Conservation (phyloP, 345 rosid species). For the Abelmoschus esculentus region DNA sequence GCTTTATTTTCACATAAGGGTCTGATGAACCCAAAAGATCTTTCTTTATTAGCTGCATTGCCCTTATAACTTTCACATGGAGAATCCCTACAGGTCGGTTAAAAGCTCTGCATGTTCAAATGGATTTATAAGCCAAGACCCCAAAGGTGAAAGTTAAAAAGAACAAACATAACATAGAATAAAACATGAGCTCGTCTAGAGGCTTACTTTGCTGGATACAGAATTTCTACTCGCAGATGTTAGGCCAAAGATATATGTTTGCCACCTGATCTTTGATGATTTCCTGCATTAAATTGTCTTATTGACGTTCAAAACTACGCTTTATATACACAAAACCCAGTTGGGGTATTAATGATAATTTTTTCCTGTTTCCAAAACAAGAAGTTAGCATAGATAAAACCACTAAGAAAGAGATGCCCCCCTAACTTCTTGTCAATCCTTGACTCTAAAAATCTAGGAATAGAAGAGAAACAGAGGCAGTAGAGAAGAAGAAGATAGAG, state of each 20-base stretch:
- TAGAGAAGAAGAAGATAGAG: too few species aligned
- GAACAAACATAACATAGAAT: not conserved
- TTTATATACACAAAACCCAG: not conserved
- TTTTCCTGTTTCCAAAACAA: not conserved
- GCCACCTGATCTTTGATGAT: conserved; percentile 88
- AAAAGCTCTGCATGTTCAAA: conserved; percentile 50
- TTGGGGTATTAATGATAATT: not conserved
- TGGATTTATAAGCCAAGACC: conserved; percentile 17
- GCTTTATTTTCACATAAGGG: conserved; percentile 82
- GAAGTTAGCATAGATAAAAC: not conserved
- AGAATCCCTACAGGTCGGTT: conserved; percentile 86
- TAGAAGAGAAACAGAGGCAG: too few species aligned
- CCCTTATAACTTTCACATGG: conserved; percentile 63
- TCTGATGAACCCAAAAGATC: conserved; percentile 91
- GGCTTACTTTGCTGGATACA: conserved; percentile 64
- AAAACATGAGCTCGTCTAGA: conserved; percentile 8
- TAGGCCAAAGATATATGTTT: conserved; percentile 96
- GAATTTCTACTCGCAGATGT: conserved; percentile 53
- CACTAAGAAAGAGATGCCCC: not conserved
- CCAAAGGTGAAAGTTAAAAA: not conserved
- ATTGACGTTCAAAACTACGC: conserved; percentile 10
- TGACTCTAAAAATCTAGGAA: too few species aligned
- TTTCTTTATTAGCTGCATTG: conserved; percentile 76
- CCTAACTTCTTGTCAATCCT: too few species aligned
- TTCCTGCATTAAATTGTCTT: conserved; percentile 43